Conservation (phyloP, 2,329 filamentous ascomycete genomes). For the Trichoderma sp. region DNA sequence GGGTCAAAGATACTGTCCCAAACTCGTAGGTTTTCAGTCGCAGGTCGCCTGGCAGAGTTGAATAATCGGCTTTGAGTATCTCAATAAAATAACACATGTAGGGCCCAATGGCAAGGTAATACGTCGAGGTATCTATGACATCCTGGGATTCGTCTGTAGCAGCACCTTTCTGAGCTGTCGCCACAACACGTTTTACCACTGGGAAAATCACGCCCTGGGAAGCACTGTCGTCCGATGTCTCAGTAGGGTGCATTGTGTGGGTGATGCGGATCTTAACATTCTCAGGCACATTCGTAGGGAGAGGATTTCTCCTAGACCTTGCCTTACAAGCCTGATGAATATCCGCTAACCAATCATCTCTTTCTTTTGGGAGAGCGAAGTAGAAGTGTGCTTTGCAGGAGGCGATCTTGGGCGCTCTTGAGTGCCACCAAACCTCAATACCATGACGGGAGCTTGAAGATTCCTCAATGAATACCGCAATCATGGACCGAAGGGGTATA, state of each 20-base stretch:
- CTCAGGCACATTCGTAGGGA: slow-evolving; percentile 43
- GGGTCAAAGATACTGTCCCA: slow-evolving; percentile 54
- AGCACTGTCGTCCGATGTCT: slow-evolving; percentile 34
- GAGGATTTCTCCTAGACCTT: slow-evolving; percentile 38
- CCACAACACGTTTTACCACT: slow-evolving; percentile 51
- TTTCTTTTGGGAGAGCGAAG: slow-evolving; percentile 50
- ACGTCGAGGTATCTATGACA: slow-evolving; percentile 51
- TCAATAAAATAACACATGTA: slow-evolving; percentile 56
- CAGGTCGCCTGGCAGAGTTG: slow-evolving; percentile 47
- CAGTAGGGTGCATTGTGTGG: slow-evolving; percentile 47
- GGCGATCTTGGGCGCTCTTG: slow-evolving; percentile 43
- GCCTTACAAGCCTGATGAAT: slow-evolving; percentile 47
- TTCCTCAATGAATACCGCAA: slow-evolving; percentile 56
- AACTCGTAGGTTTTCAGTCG: slow-evolving; percentile 52
- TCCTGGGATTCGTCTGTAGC: slow-evolving; percentile 48
- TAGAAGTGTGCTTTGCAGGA: slow-evolving; percentile 52
- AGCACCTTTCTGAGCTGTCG: slow-evolving; percentile 42
- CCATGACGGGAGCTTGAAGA: slow-evolving; percentile 51
- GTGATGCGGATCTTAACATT: slow-evolving; percentile 51
- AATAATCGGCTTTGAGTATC: slow-evolving; percentile 48
- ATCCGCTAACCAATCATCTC: slow-evolving; percentile 52
- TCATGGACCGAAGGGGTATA: slow-evolving; percentile 52
- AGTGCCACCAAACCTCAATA: slow-evolving; percentile 60
- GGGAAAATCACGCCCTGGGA: slow-evolving; percentile 50
- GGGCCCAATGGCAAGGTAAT: slow-evolving; percentile 56